Base-by-base conservation (phyloP, 371 early-diverging fungal species). In the Mucor mucedo region DNA sequence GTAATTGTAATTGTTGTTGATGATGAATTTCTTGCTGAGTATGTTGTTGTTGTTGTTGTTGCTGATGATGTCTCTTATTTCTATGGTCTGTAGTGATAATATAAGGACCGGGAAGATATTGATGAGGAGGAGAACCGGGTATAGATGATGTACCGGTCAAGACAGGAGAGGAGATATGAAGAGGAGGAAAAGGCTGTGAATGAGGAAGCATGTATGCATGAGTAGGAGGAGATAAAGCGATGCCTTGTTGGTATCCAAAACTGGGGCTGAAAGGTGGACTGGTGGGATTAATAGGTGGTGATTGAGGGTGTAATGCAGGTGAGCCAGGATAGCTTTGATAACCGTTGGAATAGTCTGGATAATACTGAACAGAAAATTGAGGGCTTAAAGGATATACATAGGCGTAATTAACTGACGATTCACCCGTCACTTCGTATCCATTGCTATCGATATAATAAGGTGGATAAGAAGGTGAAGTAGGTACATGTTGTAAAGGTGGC, bases 301-400 rank as follows among this genome's bases (percentile, higher is more conserved):
- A 76, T 68, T 75, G 75, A 38, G 71, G 71, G 30, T 71, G 69
- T 29, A 76, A 57, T 16, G 72, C 60, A 38, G 81, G 73, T 29
- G 72, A 78, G 3, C 82, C 82, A 27, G 82, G 79, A 57, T 82
- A 82, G 57, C 77, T 78, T 49, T 73, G 77, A 50, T 78, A 78
- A 42, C 76, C 81, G 44, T 59, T 72, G 9, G 62, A 50, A 32
- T 62, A 71, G 27, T 77, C 80, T 13, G 73, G 63, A 60, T 82
- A 82, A 41, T 78, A 78, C 49, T 80, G 76, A 33, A 77, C 69
- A 14, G 77, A 70, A 50, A 78, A 78, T 66, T 82, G 82, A 16
- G 78, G 82, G 47, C 82, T 79, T 32, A 82, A 32, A 27, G 79
- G 82, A 52, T 79, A 82, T 10, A 82, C 70, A 59, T 78, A 78